phyloP scores from a whole-genome alignment of 495 filamentous ascomycete species.

The Xylaria scruposa region DNA sequence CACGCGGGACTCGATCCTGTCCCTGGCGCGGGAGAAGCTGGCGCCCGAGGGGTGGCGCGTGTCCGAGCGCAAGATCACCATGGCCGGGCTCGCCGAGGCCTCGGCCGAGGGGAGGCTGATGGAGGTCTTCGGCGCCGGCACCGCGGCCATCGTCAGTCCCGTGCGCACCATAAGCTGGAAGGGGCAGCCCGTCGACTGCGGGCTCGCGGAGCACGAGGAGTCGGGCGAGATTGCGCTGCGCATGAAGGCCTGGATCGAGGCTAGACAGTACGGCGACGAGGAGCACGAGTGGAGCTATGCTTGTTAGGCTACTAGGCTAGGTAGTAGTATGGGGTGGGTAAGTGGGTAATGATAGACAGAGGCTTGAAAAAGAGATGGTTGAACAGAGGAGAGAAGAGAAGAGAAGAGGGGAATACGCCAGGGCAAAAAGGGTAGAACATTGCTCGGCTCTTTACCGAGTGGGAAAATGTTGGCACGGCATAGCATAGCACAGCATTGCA shows the following conservation, averaged over 20 bases:
- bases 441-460: background rate
- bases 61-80: slow-evolving; percentile 86
- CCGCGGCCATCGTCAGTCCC: slow-evolving; percentile 83
- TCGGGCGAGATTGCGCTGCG: slow-evolving; percentile 80
- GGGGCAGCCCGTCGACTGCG: slow-evolving; percentile 78
- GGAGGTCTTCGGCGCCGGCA: slow-evolving; percentile 93
- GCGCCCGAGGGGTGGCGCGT: slow-evolving; percentile 87
- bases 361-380: too few relatives aligned
- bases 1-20: slow-evolving; percentile 84
- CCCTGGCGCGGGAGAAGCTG: slow-evolving; percentile 81
- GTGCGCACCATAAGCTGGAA: slow-evolving; percentile 87
- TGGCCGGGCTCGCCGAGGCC: slow-evolving; percentile 80
- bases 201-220: slow-evolving; percentile 76
- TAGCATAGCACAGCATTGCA: slow-evolving; percentile 5
- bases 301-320: slow-evolving; percentile 43
- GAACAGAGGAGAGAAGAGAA: background rate
- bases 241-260: slow-evolving; percentile 97
- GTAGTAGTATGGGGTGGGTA: too few relatives aligned
- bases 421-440: background rate
- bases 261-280: slow-evolving; percentile 92
- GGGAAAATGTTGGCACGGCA: background rate
- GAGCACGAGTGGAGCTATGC: slow-evolving; percentile 79
- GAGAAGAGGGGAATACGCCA: background rate
- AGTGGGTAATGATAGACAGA: too few relatives aligned
- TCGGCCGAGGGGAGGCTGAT: slow-evolving; percentile 82